These are phyloP conservation scores for Dactylellina drechsleri DNA, from an alignment of 2,329 filamentous ascomycete species.

Conservation along the genomic window DNA sequence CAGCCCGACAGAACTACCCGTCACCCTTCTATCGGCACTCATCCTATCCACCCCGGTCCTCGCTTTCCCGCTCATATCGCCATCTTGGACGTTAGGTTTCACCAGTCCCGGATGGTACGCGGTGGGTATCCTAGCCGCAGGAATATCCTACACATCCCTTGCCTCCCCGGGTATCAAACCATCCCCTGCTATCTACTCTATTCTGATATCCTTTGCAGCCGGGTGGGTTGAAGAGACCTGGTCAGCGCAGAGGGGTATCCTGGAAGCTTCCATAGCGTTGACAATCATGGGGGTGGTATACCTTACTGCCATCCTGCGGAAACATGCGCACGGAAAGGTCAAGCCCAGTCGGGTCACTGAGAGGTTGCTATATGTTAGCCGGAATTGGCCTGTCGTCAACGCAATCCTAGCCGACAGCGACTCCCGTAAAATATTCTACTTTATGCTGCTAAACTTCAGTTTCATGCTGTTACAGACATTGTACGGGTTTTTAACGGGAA, in stretches of 20 bases:
- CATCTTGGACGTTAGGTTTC: slow-evolving; percentile 30
- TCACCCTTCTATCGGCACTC: slow-evolving; percentile 24
- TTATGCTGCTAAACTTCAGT: slow-evolving; percentile 93
- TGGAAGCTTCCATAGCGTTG: slow-evolving; percentile 31
- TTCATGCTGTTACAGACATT: slow-evolving; percentile 97
- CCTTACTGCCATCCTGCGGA: background rate
- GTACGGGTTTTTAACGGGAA: slow-evolving; percentile 93
- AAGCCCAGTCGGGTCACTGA: slow-evolving; percentile 69
- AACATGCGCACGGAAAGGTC: slow-evolving; percentile 7
- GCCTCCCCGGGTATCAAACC: slow-evolving; percentile 22
- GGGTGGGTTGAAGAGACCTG: slow-evolving; percentile 49
- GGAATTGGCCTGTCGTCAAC: slow-evolving; percentile 80
- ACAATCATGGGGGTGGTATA: slow-evolving; percentile 32
- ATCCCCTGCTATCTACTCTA: slow-evolving; percentile 27
- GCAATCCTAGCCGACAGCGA: slow-evolving; percentile 90
- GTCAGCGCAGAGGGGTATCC: slow-evolving; percentile 15
- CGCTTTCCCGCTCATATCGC: slow-evolving; percentile 30
- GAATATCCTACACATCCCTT: slow-evolving; percentile 25
- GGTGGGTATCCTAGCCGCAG: slow-evolving; percentile 40
- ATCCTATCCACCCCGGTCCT: slow-evolving; percentile 37
- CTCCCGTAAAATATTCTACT: slow-evolving; percentile 95
- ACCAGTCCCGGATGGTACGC: slow-evolving; percentile 49
- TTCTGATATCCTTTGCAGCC: slow-evolving; percentile 29
- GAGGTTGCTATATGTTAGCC: slow-evolving; percentile 75
- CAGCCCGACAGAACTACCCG: slow-evolving; percentile 35